Conservation (phyloP, 257 asterid species). For the Ballota nigra region DNA sequence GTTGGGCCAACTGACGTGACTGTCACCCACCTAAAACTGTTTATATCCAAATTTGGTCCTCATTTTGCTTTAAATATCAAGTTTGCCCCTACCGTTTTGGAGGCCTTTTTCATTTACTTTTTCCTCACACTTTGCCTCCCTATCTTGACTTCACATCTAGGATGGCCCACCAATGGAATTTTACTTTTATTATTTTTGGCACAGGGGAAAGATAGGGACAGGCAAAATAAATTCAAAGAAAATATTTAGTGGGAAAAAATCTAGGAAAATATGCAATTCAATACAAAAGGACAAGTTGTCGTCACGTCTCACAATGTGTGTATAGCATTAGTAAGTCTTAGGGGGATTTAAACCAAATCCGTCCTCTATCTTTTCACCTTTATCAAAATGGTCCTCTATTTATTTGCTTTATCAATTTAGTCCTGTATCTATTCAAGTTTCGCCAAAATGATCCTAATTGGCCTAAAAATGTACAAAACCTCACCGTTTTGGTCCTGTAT, state of each 20-base stretch:
- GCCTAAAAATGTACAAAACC: too few relatives aligned
- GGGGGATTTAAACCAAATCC: too few relatives aligned
- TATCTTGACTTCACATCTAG: neutral
- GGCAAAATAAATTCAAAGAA: neutral
- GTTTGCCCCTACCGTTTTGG: conserved; percentile 6
- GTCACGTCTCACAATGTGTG: conserved; percentile 1
- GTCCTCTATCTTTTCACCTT: too few relatives aligned
- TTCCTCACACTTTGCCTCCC: neutral
- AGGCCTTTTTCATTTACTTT: neutral
- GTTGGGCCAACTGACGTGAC: conserved; percentile 37
- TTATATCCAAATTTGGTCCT: conserved; percentile 12
- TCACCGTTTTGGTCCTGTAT: too few relatives aligned
- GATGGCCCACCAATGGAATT: conserved; percentile 6
- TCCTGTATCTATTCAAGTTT: too few relatives aligned
- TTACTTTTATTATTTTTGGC: neutral
- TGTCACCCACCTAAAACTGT: conserved; percentile 34
- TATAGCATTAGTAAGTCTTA: neutral
- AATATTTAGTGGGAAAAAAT: neutral
- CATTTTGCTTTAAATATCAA: conserved; percentile 14
- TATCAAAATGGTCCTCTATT: too few relatives aligned
- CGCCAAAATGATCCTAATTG: too few relatives aligned
- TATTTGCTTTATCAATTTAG: too few relatives aligned
- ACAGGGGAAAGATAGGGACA: neutral
- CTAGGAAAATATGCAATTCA: neutral
- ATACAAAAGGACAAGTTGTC: neutral